Percentiles rank a stretch among this genome's conserved stretches.
Evolutionary conservation across 148 eudicot genomes (phyloP).

Genomic region (Cornus suecica): DNA sequence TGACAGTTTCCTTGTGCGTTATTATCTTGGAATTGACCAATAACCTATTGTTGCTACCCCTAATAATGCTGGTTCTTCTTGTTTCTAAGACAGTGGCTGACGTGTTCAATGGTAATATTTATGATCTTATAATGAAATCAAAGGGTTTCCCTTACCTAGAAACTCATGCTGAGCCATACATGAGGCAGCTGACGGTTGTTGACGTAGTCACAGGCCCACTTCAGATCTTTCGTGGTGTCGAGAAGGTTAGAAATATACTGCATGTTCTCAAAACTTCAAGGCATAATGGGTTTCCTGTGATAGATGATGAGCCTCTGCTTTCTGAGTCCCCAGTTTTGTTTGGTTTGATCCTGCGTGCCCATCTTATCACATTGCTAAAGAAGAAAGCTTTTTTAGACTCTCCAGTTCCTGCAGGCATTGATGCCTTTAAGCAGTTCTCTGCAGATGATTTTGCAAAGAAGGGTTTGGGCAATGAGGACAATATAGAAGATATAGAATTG

Average conservation of each 20-base stretch:
- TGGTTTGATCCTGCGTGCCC: conserved; percentile 73
- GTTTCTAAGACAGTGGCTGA: conserved; percentile 90
- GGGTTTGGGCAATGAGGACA: conserved; percentile 57
- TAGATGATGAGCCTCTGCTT: conserved; percentile 66
- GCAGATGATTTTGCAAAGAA: conserved; percentile 74
- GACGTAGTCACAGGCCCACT: conserved; percentile 88
- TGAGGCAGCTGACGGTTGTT: conserved; percentile 80
- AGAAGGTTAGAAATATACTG: conserved; percentile 71
- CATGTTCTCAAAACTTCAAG: conserved; percentile 54
- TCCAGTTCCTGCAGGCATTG: conserved; percentile 37
- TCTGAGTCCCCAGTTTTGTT: conserved; percentile 53
- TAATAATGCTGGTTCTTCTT: conserved; percentile 80
- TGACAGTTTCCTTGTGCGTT: conserved; percentile 88
- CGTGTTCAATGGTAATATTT: conserved; percentile 64
- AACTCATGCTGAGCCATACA: conserved; percentile 84
- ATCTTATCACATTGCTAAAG: conserved; percentile 72
- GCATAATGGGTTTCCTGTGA: conserved; percentile 89
- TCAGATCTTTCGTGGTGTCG: conserved; percentile 67
- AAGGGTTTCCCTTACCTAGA: conserved; percentile 91
- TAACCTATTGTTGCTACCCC: conserved; percentile 70
- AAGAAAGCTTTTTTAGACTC: conserved; percentile 54
- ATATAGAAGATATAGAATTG: conserved; percentile 56
- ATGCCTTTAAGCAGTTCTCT: conserved; percentile 50
- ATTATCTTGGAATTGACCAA: conserved; percentile 84
- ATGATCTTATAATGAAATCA: conserved; percentile 66